These are phyloP conservation scores for Rhododendron mucronatum DNA, from an alignment of 148 eudicot genomes.

Conservation along the genomic window DNA sequence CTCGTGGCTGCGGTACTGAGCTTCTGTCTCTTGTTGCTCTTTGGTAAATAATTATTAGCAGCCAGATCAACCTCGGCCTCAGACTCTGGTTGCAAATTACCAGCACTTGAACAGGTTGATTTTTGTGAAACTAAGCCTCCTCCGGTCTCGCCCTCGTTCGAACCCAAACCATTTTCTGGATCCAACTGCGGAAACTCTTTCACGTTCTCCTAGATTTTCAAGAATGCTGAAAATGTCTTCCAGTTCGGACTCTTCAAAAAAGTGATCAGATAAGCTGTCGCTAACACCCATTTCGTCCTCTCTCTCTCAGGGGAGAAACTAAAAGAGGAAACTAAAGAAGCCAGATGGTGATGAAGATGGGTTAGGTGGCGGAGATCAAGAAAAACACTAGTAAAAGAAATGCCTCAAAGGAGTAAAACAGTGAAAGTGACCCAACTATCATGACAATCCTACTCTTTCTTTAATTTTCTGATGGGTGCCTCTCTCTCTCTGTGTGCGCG, in stretches of 20 bases:
- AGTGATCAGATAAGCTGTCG: slow-evolving; percentile 21
- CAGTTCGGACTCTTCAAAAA: slow-evolving; percentile 33
- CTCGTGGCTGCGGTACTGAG: background rate
- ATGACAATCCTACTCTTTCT: background rate
- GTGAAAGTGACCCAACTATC: slow-evolving; percentile 8
- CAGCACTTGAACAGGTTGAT: slow-evolving; percentile 3
- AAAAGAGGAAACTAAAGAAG: background rate
- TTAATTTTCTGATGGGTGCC: background rate
- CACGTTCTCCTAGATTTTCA: slow-evolving; percentile 42
- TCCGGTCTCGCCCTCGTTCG: background rate
- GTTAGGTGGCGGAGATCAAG: slow-evolving; percentile 8
- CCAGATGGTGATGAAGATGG: background rate
- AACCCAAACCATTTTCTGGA: background rate
- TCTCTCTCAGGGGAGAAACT: background rate
- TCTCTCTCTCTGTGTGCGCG: background rate
- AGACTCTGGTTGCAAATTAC: background rate
- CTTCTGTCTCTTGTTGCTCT: slow-evolving; percentile 55
- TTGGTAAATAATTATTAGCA: slow-evolving; percentile 13
- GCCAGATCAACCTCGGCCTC: slow-evolving; percentile 17
- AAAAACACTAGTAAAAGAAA: background rate
- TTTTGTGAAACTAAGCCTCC: slow-evolving; percentile 22
- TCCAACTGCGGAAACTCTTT: slow-evolving; percentile 6
- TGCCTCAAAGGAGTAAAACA: background rate
- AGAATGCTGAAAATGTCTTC: slow-evolving; percentile 54
- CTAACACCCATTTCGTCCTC: background rate